Percentiles rank a stretch among this genome's conserved stretches.
phyloP scores from a whole-genome alignment of 345 rosid genomes.

The Corchorus capsularis region DNA sequence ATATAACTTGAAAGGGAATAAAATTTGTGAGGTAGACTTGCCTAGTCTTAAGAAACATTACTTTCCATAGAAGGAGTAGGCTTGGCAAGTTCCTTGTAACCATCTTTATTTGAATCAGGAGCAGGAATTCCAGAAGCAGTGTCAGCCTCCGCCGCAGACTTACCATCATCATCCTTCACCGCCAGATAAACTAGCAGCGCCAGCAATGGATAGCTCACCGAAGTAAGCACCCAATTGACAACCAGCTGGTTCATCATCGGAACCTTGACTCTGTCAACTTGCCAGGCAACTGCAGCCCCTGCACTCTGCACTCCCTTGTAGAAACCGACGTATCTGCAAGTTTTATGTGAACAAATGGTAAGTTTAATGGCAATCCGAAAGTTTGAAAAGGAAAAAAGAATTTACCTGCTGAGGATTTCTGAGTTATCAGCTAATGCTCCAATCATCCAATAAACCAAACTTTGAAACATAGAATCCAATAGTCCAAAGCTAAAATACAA shows the following conservation, averaged over 20 bases:
- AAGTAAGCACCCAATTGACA: conserved; percentile 58
- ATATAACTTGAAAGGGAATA: not conserved
- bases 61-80: not conserved
- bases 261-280: conserved; percentile 49
- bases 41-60: not conserved
- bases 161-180: conserved; percentile 40
- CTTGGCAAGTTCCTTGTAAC: conserved; percentile 9
- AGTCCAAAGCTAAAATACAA: conserved; percentile 56
- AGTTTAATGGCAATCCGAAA: not conserved
- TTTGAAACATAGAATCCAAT: conserved; percentile 72
- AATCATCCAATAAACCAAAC: conserved; percentile 69
- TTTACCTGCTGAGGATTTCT: conserved; percentile 68
- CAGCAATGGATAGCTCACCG: conserved; percentile 59
- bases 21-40: not conserved
- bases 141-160: conserved; percentile 12
- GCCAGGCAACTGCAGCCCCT: conserved; percentile 72
- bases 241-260: conserved; percentile 42
- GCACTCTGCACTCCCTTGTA: conserved; percentile 79
- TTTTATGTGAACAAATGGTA: not conserved
- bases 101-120: not conserved
- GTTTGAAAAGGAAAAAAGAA: not conserved
- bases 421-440: conserved; percentile 67
- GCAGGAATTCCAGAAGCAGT: conserved; percentile 17
- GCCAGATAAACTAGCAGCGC: conserved; percentile 45
- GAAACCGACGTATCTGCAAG: conserved; percentile 59